A percentile compares a stretch with the other conserved stretches of the same genome.
phyloP scores from a whole-genome alignment of 1,139 yeast genomes.

The Candida tetrigidarum region DNA sequence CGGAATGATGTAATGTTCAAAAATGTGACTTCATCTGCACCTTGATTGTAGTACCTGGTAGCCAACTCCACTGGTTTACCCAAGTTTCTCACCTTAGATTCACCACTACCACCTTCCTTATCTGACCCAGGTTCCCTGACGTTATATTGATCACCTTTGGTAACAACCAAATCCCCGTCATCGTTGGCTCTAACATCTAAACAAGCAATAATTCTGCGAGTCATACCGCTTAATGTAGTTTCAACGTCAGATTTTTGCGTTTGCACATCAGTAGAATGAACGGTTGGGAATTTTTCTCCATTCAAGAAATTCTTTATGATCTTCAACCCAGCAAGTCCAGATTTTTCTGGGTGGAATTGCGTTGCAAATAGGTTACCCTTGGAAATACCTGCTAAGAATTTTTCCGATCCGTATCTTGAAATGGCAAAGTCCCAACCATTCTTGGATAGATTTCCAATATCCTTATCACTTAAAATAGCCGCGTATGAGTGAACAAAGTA shows the following conservation, averaged over 20 bases:
- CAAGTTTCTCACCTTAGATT: conserved; percentile 72
- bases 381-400: conserved; percentile 81
- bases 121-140: conserved; percentile 73
- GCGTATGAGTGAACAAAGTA: conserved; percentile 97
- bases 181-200: conserved; percentile 96
- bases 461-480: conserved; percentile 53
- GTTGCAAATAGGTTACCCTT: conserved; percentile 87
- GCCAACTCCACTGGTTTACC: conserved; percentile 98
- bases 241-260: conserved; percentile 34
- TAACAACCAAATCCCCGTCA: conserved; percentile 91
- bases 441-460: conserved; percentile 33
- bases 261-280: conserved; percentile 20
- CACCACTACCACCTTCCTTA: conserved; percentile 45
- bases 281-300: conserved; percentile 40
- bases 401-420: conserved; percentile 77
- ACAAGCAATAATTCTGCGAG: conserved; percentile 93
- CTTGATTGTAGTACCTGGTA: conserved; percentile 84
- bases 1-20: conserved; percentile 94
- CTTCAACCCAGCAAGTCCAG: conserved; percentile 86
- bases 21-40: conserved; percentile 96
- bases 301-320: conserved; percentile 73
- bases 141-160: conserved; percentile 98
- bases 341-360: conserved; percentile 97
- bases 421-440: conserved; percentile 81
- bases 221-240: conserved; percentile 67